Base-by-base conservation (phyloP, 2,329 filamentous ascomycete genomes). In the Thelonectria olida region DNA sequence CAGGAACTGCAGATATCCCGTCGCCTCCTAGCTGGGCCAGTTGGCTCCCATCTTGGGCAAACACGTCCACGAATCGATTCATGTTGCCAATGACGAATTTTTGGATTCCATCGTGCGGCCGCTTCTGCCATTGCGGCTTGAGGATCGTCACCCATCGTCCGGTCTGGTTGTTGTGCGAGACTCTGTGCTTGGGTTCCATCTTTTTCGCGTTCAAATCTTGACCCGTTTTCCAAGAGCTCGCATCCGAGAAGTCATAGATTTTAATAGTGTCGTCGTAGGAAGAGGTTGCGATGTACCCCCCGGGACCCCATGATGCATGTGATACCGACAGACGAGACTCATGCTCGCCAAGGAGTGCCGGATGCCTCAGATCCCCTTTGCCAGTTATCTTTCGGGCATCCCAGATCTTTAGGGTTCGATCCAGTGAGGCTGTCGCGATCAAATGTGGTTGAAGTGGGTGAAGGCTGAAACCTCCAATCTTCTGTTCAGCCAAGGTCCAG, bases 201-300 rank as follows among this genome's bases (percentile, higher is more conserved):
- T 86, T 82, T 12, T 83, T 77, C 1, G 88, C 84, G 0, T 78
- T 75, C 10, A 97, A 75, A 2, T 84, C 82, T 52, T 86, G 82
- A 0, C 85, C 88, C 1, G 80, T 75, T 66, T 80, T 83, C 88
- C 88, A 94, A 1, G 81, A 79, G 0, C 80, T 76, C 1, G 89
- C 83, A 8, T 85, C 83, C 0, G 85, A 82, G 67, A 97, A 92
- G 67, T 94, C 87, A 78, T 98, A 93, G 9, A 99, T 91, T 74
- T 98, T 98, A 66, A 99, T 86, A 0, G 92, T 97, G 70, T 99
- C 93, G 72, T 99, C 96, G 74, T 99, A 99, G 0, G 91, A 95
- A 0, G 93, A 91, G 0, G 96, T 99, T 0, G 94, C 96, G 5
- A 99, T 82, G 66, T 97, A 92, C 0, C 95, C 96, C 0, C 86